Conservation (phyloP, 805 yeast species). For the Candida pseudoglaebosa region DNA sequence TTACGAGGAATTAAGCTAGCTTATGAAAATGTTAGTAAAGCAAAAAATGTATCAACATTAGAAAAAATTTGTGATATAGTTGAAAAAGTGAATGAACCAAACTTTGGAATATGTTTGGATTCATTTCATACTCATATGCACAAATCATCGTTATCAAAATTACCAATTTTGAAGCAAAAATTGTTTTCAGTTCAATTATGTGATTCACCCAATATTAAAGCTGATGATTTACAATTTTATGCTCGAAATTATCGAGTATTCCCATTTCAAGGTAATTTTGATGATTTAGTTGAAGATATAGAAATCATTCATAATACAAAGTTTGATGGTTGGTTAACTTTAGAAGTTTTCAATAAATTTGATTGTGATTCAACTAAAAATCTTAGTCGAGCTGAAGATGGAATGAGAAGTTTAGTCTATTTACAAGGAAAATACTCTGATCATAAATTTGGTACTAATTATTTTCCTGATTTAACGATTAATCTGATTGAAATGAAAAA, state of each 20-base stretch:
- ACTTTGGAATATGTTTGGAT: conserved; percentile 25
- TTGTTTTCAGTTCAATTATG: conserved; percentile 23
- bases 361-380: conserved; percentile 7
- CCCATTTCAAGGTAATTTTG: conserved; percentile 13
- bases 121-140: conserved; percentile 19
- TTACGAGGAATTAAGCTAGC: conserved; percentile 17
- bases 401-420: conserved; percentile 11
- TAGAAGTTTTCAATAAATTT: conserved; percentile 14
- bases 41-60: conserved; percentile 15
- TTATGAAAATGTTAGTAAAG: conserved; percentile 25
- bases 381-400: conserved; percentile 11
- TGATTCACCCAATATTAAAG: conserved; percentile 16
- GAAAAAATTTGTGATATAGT: conserved; percentile 15
- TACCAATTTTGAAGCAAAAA: conserved; percentile 11
- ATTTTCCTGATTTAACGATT: conserved; percentile 2
- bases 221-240: conserved; percentile 8
- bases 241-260: conserved; percentile 13
- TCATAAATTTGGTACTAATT: neutral
- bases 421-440: conserved; percentile 9
- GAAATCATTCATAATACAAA: conserved; percentile 6
- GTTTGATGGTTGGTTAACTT: conserved; percentile 13
- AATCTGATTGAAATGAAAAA: neutral
- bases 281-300: conserved; percentile 5
- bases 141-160: conserved; percentile 2
- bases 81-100: conserved; percentile 14